Evolutionary conservation across 495 filamentous ascomycete species (phyloP).

Genomic region (Penicillium herquei): DNA sequence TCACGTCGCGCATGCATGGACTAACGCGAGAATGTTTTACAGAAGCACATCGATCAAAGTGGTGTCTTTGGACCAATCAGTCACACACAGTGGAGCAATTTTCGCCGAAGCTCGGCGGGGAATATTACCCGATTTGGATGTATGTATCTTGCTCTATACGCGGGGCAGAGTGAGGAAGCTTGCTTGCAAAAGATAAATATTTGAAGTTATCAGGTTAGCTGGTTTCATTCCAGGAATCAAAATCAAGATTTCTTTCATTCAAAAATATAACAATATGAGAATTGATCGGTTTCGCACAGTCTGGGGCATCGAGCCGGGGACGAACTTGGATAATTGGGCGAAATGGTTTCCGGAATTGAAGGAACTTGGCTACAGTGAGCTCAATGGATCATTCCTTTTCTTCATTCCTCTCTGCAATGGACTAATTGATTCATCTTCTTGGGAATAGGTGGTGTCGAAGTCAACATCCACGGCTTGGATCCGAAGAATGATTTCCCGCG

Average conservation of each 20-base stretch:
- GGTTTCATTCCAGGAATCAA: too few relatives aligned
- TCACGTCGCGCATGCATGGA: neutral
- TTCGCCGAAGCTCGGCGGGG: constrained; percentile 3
- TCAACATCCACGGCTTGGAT: constrained; percentile 17
- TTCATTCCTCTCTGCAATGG: too few relatives aligned
- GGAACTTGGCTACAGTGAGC: constrained; percentile 25
- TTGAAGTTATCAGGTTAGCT: neutral
- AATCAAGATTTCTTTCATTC: too few relatives aligned
- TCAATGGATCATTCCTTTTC: too few relatives aligned
- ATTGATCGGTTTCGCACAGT: constrained; percentile 20
- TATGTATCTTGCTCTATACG: neutral
- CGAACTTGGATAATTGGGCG: constrained; percentile 18
- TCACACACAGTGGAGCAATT: neutral
- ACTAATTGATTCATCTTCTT: neutral
- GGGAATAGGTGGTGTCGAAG: constrained; percentile 17
- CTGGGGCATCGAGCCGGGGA: constrained; percentile 24
- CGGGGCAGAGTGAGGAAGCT: neutral
- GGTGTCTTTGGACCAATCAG: neutral
- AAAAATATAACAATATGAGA: constrained; percentile 6
- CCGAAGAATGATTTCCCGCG: constrained; percentile 11
- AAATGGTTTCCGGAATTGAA: constrained; percentile 21
- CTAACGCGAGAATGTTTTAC: neutral
- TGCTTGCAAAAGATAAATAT: neutral
- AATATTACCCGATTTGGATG: constrained; percentile 9
- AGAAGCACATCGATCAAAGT: neutral